Conservation (phyloP, 2,329 filamentous ascomycete genomes). For the Pseudophaeomoniella oleicola region DNA sequence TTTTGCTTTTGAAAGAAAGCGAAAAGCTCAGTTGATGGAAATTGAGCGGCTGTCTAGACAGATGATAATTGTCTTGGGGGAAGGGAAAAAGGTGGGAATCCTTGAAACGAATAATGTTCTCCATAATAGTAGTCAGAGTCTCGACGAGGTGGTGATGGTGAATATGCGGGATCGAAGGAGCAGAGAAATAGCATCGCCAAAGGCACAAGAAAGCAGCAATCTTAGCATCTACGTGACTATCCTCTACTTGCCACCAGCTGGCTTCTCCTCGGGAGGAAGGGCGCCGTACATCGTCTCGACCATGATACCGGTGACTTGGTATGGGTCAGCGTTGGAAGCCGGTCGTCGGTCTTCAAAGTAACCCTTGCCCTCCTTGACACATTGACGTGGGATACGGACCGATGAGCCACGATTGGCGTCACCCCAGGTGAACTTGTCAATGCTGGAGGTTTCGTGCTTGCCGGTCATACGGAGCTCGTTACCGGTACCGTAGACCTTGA, state of each 20-base stretch:
- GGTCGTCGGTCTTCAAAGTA: slow-evolving; percentile 83
- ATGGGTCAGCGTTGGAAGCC: slow-evolving; percentile 76
- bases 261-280: not conserved
- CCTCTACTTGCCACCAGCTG: not conserved
- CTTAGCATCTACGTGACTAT: too few relatives aligned
- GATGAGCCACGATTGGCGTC: slow-evolving; percentile 92
- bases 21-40: too few relatives aligned
- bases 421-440: slow-evolving; percentile 87
- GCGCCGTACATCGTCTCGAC: slow-evolving; percentile 44
- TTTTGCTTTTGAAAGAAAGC: too few relatives aligned
- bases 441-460: slow-evolving; percentile 81
- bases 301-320: slow-evolving; percentile 70
- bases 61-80: too few relatives aligned
- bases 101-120: too few relatives aligned
- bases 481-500: slow-evolving; percentile 87
- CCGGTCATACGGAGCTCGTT: slow-evolving; percentile 92
- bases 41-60: too few relatives aligned
- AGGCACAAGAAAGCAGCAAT: too few relatives aligned
- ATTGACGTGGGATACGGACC: slow-evolving; percentile 79
- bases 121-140: too few relatives aligned
- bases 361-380: slow-evolving; percentile 75
- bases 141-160: too few relatives aligned
- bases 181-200: too few relatives aligned
- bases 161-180: too few relatives aligned
- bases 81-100: too few relatives aligned